Conservation (phyloP, 768 basidiomycete genomes). For the Pleurotus salmoneostramineus region DNA sequence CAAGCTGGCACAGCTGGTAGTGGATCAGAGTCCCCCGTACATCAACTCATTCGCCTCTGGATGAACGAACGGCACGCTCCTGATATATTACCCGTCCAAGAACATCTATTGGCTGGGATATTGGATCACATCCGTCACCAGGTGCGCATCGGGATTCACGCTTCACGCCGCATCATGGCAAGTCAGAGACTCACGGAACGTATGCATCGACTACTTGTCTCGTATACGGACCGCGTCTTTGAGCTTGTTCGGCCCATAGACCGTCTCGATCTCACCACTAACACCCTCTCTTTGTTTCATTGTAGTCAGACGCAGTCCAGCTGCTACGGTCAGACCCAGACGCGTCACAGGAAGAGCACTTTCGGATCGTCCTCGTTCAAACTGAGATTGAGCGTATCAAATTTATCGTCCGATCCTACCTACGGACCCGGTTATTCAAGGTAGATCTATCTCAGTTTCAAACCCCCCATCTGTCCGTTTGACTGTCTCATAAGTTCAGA, state of each 20-base stretch:
- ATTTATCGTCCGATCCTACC: conserved; percentile 86
- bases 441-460: conserved; percentile 27
- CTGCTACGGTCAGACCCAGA: conserved; percentile 74
- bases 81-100: conserved; percentile 73
- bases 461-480: not conserved
- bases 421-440: conserved; percentile 84
- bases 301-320: conserved; percentile 75
- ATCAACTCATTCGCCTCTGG: conserved; percentile 77
- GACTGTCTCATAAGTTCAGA: conserved; percentile 40
- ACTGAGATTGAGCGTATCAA: conserved; percentile 94
- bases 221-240: too few relatives aligned
- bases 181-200: too few relatives aligned
- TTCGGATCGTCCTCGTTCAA: conserved; percentile 88
- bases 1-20: conserved; percentile 2
- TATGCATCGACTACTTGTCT: too few relatives aligned
- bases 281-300: not conserved
- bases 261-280: not conserved
- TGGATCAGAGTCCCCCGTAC: conserved; percentile 53
- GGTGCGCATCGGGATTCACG: conserved; percentile 43
- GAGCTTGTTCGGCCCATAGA: too few relatives aligned
- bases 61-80: conserved; percentile 83
- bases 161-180: not conserved
- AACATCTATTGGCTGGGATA: conserved; percentile 57
- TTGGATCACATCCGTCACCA: conserved; percentile 79
- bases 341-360: conserved; percentile 90